phyloP scores from a whole-genome alignment of 164 flowering plant genomes.

The Vitis cinerea region DNA sequence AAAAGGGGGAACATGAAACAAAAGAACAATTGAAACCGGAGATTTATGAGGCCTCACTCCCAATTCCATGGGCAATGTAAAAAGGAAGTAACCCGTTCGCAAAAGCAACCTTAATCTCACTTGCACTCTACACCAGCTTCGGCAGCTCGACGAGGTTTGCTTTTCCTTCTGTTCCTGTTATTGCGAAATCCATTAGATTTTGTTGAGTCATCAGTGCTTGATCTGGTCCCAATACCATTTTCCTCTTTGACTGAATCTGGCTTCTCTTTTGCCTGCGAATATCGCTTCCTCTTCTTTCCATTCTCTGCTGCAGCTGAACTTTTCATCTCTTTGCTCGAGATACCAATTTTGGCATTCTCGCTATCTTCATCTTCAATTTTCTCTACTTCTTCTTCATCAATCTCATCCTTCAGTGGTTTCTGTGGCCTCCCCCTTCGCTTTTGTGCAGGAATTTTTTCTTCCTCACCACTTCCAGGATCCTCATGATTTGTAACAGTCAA shows the following conservation, averaged over 20 bases:
- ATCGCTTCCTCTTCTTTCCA: constrained; percentile 43
- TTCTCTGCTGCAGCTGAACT: constrained; percentile 28
- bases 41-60: constrained; percentile 26
- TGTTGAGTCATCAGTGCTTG: constrained; percentile 29
- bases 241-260: constrained; percentile 32
- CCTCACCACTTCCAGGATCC: constrained; percentile 54
- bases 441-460: constrained; percentile 48
- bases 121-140: constrained; percentile 64
- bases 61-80: constrained; percentile 1
- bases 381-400: constrained; percentile 32
- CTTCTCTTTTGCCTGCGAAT: constrained; percentile 33
- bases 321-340: constrained; percentile 20
- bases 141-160: constrained; percentile 61
- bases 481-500: constrained; percentile 33
- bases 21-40: constrained; percentile 16
- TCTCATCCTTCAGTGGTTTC: constrained; percentile 39
- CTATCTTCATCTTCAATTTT: constrained; percentile 30
- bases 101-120: constrained; percentile 27
- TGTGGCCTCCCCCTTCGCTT: constrained; percentile 55
- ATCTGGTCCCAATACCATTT: constrained; percentile 33
- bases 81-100: constrained; percentile 6
- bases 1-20: constrained; percentile 12
- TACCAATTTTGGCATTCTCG: constrained; percentile 24
- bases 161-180: constrained; percentile 53
- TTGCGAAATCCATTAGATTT: constrained; percentile 48